phyloP scores from a whole-genome alignment of 129 eudicot species.

The Arctium minus region DNA sequence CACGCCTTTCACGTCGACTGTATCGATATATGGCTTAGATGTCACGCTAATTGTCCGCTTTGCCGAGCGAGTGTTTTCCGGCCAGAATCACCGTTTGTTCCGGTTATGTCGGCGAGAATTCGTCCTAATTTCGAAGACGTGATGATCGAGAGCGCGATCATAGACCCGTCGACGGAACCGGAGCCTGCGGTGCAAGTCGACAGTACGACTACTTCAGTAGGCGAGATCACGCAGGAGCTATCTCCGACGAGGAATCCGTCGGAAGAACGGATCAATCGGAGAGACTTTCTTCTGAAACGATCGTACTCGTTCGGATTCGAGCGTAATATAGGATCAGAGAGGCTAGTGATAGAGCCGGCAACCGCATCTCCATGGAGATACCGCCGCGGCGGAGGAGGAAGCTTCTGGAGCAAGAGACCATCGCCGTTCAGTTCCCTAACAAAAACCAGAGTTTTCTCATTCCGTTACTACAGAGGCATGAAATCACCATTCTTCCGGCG shows the following conservation, averaged over 20 bases:
- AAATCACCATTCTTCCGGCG: conserved; percentile 91
- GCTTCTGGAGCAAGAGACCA: conserved; percentile 78
- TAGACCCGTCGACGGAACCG: conserved; percentile 36
- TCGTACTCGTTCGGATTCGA: conserved; percentile 94
- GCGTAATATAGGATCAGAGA: conserved; percentile 76
- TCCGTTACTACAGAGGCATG: conserved; percentile 67
- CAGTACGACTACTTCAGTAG: neutral
- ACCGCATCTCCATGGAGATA: conserved; percentile 80
- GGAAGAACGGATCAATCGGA: conserved; percentile 54
- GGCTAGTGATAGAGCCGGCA: conserved; percentile 61
- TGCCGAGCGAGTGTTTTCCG: conserved; percentile 77
- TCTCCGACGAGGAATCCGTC: conserved; percentile 43
- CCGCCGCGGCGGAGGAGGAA: conserved; percentile 49
- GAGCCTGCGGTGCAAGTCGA: conserved; percentile 32
- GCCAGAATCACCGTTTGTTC: conserved; percentile 68
- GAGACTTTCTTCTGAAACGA: conserved; percentile 63
- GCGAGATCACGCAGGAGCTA: conserved; percentile 46
- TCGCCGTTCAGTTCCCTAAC: conserved; percentile 81
- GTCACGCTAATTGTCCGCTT: conserved; percentile 92
- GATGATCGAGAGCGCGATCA: conserved; percentile 50
- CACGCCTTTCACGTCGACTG: conserved; percentile 95
- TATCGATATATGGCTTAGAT: conserved; percentile 86
- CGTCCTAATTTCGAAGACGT: conserved; percentile 84
- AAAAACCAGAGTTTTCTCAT: conserved; percentile 75
- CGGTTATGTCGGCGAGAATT: conserved; percentile 86